These are phyloP conservation scores for Xylaria sp. DNA, from an alignment of 2,329 filamentous ascomycete genomes.

Conservation along the genomic window DNA sequence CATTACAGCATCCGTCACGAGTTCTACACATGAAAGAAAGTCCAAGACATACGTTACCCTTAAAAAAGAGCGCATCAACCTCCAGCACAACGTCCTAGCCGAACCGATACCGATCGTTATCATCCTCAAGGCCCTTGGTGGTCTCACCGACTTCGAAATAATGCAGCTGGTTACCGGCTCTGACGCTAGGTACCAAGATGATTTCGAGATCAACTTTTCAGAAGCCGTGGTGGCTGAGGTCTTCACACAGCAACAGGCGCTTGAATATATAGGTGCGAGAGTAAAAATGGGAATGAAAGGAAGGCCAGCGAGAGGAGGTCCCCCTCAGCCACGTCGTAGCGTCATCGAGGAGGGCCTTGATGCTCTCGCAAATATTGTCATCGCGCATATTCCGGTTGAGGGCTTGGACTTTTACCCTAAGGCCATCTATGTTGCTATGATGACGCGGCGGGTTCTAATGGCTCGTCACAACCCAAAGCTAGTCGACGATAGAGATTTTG, in stretches of 20 bases:
- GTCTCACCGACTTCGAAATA: constrained; percentile 95
- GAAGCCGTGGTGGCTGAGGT: constrained; percentile 86
- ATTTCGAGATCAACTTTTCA: constrained; percentile 95
- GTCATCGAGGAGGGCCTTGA: constrained; percentile 93
- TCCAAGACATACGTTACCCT: constrained; percentile 96
- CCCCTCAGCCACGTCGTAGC: constrained; percentile 72
- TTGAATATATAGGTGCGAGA: constrained; percentile 89
- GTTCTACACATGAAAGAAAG: constrained; percentile 96
- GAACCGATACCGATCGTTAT: constrained; percentile 97
- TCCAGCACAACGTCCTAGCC: constrained; percentile 91
- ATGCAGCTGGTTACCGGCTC: constrained; percentile 89
- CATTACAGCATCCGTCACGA: constrained; percentile 95
- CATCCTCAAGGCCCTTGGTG: constrained; percentile 90
- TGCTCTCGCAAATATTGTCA: constrained; percentile 89
- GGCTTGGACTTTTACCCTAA: constrained; percentile 97
- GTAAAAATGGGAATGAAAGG: constrained; percentile 85
- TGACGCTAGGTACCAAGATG: constrained; percentile 90
- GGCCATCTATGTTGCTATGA: constrained; percentile 94
- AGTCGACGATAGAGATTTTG: constrained; percentile 96
- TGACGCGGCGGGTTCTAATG: constrained; percentile 97
- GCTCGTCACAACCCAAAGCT: constrained; percentile 88
- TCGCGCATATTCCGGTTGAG: constrained; percentile 92
- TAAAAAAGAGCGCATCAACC: constrained; percentile 90
- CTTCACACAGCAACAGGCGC: constrained; percentile 92
- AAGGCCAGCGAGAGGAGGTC: constrained; percentile 61